Percentiles rank a stretch among this genome's conserved stretches.
These are phyloP conservation scores for Boletales sp. DNA, from an alignment of 768 basidiomycete genomes.

Conservation along the genomic window DNA sequence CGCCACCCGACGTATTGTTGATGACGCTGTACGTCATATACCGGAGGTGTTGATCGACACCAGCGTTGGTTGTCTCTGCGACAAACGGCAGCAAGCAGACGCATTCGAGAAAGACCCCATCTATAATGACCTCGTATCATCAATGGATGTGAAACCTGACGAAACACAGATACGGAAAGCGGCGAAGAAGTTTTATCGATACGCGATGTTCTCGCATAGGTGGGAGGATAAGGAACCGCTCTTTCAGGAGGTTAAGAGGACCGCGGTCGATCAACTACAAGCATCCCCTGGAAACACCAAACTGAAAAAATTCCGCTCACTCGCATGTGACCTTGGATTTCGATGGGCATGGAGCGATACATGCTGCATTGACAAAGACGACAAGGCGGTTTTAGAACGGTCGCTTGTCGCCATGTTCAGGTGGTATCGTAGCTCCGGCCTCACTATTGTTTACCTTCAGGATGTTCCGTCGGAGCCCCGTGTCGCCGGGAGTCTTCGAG, in stretches of 20 bases:
- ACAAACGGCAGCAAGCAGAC: neutral
- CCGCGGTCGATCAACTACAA: neutral
- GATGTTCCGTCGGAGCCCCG: neutral
- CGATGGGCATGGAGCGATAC: constrained; percentile 14
- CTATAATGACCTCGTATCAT: neutral
- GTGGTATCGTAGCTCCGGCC: constrained; percentile 10
- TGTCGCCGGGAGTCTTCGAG: neutral
- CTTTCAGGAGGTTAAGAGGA: neutral
- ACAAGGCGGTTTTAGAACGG: neutral
- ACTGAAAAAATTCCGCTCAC: constrained; percentile 5
- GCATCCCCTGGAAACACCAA: constrained; percentile 2
- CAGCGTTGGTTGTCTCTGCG: neutral
- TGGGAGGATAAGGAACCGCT: neutral
- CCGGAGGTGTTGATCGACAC: constrained; percentile 1
- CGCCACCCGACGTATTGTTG: neutral
- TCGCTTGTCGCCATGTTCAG: constrained; percentile 7
- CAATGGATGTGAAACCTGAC: neutral
- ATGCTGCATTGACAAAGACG: constrained; percentile 6
- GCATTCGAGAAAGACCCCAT: neutral
- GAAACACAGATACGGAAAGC: neutral
- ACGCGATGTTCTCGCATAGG: constrained; percentile 4
- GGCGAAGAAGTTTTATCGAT: neutral
- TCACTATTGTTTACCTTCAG: constrained; percentile 11
- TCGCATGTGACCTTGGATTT: neutral
- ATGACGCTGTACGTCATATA: neutral